Conservation (phyloP, 495 filamentous ascomycete species). For the Talaromyces proteolyticus region DNA sequence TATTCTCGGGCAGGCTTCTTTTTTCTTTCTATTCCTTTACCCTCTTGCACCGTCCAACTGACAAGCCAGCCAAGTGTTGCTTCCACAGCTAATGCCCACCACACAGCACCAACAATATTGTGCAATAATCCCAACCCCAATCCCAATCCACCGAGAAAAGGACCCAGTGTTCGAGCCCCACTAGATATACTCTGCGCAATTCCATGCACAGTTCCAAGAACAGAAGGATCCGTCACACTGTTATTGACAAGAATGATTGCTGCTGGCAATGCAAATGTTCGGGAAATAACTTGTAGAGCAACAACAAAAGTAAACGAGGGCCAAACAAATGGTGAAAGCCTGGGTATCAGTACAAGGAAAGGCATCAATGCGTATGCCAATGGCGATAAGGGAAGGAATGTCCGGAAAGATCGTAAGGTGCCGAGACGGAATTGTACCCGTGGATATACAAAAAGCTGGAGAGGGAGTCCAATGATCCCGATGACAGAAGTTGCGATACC, state of each 20-base stretch:
- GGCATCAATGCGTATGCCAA: conserved; percentile 61
- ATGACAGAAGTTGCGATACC: conserved; percentile 66
- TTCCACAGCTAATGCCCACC: conserved; percentile 58
- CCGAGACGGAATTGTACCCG: conserved; percentile 53
- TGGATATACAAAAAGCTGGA: conserved; percentile 70
- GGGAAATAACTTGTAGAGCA: conserved; percentile 60
- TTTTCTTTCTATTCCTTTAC: conserved; percentile 34
- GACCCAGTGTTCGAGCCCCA: conserved; percentile 58
- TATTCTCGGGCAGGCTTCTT: conserved; percentile 6
- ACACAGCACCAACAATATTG: conserved; percentile 63
- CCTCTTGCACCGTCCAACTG: conserved; percentile 48
- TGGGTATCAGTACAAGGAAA: conserved; percentile 58
- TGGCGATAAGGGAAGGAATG: conserved; percentile 58
- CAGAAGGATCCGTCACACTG: conserved; percentile 50
- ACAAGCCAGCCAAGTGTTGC: conserved; percentile 44
- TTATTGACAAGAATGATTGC: conserved; percentile 68
- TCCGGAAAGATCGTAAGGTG: conserved; percentile 52
- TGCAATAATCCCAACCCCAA: conserved; percentile 57
- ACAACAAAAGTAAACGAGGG: conserved; percentile 54
- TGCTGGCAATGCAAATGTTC: conserved; percentile 65
- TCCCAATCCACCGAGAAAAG: conserved; percentile 57
- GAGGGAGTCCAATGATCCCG: conserved; percentile 59
- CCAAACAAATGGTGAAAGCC: conserved; percentile 40
- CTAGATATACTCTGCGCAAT: conserved; percentile 58
- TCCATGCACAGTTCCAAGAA: conserved; percentile 67